These are phyloP conservation scores for Blastomyces gilchristii DNA, from an alignment of 2,329 filamentous ascomycete genomes.

Conservation along the genomic window DNA sequence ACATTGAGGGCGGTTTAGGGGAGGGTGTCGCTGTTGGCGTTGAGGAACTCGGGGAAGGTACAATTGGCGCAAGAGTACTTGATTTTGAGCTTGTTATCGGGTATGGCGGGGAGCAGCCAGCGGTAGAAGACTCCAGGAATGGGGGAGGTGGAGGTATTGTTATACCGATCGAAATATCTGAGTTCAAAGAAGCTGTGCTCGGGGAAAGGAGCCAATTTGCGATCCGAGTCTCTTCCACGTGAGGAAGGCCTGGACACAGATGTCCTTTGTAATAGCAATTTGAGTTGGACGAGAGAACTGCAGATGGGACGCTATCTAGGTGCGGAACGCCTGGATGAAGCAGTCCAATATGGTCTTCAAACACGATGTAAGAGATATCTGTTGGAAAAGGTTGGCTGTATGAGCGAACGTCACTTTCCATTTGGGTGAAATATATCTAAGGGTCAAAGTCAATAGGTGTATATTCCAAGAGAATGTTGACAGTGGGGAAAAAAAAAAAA, in stretches of 20 bases:
- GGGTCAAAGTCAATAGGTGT: neutral
- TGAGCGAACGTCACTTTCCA: slow-evolving; percentile 9
- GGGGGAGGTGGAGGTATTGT: neutral
- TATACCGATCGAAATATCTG: neutral
- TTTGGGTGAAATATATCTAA: slow-evolving; percentile 3
- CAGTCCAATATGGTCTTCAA: slow-evolving; percentile 2
- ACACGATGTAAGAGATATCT: slow-evolving; percentile 8
- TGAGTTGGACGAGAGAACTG: neutral
- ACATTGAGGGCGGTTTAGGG: slow-evolving; percentile 19
- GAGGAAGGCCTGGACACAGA: slow-evolving; percentile 8
- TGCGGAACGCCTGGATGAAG: slow-evolving; percentile 9
- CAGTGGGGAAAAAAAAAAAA: too few species aligned
- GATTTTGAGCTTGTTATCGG: neutral
- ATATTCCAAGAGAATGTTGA: neutral
- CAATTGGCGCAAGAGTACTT: neutral
- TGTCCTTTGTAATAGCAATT: slow-evolving; percentile 6
- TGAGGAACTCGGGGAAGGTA: neutral
- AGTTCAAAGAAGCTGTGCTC: neutral
- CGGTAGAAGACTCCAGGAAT: neutral
- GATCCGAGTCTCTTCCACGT: slow-evolving; percentile 3
- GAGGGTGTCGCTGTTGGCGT: neutral
- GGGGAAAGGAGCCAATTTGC: neutral
- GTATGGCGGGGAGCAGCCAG: neutral
- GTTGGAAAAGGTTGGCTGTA: slow-evolving; percentile 22
- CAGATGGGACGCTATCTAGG: slow-evolving; percentile 6